These are phyloP conservation scores for Verbascum thapsus DNA, from an alignment of 257 asterid genomes.

Conservation along the genomic window DNA sequence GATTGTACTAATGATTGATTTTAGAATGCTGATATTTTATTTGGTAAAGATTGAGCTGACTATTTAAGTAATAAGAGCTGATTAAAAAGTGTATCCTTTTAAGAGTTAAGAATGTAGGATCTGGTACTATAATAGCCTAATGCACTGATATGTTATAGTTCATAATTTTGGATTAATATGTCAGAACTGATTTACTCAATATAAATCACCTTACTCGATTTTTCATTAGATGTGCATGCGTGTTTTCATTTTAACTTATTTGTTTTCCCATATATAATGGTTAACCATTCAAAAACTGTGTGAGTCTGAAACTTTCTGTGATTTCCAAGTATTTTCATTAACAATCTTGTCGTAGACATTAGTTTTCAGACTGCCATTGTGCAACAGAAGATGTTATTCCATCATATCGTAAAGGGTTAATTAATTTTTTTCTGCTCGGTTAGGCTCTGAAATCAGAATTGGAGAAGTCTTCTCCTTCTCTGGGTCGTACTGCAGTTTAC, in stretches of 20 bases:
- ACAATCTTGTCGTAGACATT: constrained; percentile 1
- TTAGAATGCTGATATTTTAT: background rate
- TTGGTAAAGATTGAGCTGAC: background rate
- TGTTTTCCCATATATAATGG: background rate
- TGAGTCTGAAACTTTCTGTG: constrained; percentile 14
- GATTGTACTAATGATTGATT: background rate
- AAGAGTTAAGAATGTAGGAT: background rate
- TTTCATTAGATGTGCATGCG: background rate
- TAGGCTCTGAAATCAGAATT: constrained; percentile 94
- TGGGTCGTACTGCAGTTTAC: constrained; percentile 92
- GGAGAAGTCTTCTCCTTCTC: constrained; percentile 95
- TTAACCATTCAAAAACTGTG: background rate
- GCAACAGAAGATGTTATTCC: constrained; percentile 17
- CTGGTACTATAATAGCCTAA: constrained; percentile 1
- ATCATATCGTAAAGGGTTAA: constrained; percentile 18
- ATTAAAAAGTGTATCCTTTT: background rate
- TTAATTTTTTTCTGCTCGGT: constrained; percentile 15
- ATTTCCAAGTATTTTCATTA: background rate
- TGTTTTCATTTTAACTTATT: constrained; percentile 1
- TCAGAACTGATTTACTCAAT: background rate
- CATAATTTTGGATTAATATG: background rate
- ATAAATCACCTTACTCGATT: background rate
- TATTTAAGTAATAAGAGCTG: background rate
- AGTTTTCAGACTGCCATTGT: constrained; percentile 12
- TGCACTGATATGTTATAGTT: background rate